A percentile compares a stretch with the other conserved stretches of the same genome.
These are phyloP conservation scores for Salmacisia buchloeana DNA, from an alignment of 1,284 basidiomycete species.

Conservation along the genomic window DNA sequence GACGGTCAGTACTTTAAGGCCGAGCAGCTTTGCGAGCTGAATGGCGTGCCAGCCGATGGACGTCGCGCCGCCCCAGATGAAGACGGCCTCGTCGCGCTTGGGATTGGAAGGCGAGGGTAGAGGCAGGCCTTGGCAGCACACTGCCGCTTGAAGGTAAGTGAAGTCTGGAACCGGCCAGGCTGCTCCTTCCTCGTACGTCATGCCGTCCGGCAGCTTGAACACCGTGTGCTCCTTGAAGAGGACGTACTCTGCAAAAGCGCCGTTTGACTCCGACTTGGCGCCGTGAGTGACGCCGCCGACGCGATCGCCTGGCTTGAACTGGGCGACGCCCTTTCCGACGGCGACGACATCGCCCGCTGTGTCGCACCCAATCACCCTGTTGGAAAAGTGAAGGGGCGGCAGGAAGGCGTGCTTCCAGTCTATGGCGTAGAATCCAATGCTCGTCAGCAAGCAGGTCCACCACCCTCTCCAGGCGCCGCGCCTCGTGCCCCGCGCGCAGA, in stretches of 20 bases:
- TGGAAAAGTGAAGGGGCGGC: not conserved
- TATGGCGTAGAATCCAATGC: no score
- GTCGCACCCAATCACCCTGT: conserved; percentile 5
- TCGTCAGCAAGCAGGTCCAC: no score
- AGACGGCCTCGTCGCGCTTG: conserved; percentile 7
- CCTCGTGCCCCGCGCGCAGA: not conserved
- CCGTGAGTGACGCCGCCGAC: conserved; percentile 10
- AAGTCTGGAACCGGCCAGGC: conserved; percentile 8
- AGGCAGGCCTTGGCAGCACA: conserved; percentile 3
- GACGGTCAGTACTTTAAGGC: conserved; percentile 10
- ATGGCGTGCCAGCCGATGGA: conserved; percentile 11
- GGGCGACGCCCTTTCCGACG: conserved; percentile 2
- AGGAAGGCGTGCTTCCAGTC: not conserved
- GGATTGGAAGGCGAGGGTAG: not conserved
- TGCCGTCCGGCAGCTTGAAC: conserved; percentile 7
- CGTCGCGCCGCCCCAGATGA: conserved; percentile 10
- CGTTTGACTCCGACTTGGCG: conserved; percentile 1
- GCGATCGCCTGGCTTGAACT: conserved; percentile 1
- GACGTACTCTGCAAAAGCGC: conserved; percentile 11
- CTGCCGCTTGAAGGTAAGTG: conserved; percentile 7
- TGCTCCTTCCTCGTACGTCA: conserved; percentile 10
- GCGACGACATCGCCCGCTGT: conserved; percentile 8
- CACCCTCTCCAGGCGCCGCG: not conserved
- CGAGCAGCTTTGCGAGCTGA: conserved; percentile 9
- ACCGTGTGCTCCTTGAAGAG: conserved; percentile 5